A percentile compares a stretch with the other conserved stretches of the same genome.
phyloP scores from a whole-genome alignment of 768 basidiomycete genomes.

The Gautieria morchelliformis region DNA sequence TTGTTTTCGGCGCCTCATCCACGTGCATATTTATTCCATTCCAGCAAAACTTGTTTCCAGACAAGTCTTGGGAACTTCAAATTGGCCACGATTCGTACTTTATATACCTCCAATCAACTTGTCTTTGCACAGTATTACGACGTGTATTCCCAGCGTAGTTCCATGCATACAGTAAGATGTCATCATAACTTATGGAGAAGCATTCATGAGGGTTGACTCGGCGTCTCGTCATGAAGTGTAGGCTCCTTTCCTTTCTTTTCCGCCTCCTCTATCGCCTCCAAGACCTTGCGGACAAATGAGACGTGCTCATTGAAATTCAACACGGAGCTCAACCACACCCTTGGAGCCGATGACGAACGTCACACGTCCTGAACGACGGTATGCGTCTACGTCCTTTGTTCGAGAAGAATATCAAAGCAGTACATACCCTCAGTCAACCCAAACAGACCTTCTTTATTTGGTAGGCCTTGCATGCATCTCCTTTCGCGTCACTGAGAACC shows the following conservation, averaged over 20 bases:
- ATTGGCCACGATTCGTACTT: too few relatives aligned
- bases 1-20: neutral
- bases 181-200: too few relatives aligned
- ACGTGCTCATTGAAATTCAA: conserved; percentile 57
- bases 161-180: too few relatives aligned
- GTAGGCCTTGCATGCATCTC: conserved; percentile 54
- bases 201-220: neutral
- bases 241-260: conserved; percentile 10
- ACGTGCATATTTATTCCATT: too few relatives aligned
- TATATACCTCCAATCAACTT: too few relatives aligned
- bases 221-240: neutral
- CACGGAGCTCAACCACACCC: conserved; percentile 56
- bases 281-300: conserved; percentile 63
- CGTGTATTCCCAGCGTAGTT: too few relatives aligned
- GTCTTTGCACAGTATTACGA: too few relatives aligned
- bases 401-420: neutral
- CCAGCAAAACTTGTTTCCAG: too few relatives aligned
- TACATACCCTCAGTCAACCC: conserved; percentile 41
- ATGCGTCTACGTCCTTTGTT: neutral
- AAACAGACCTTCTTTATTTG: conserved; percentile 54
- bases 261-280: conserved; percentile 42
- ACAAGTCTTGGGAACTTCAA: too few relatives aligned
- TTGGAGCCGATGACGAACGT: conserved; percentile 71
- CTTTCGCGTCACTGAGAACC: conserved; percentile 61
- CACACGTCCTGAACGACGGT: conserved; percentile 31